Conservation (phyloP, 1,139 yeast species). For the Candida sp. region DNA sequence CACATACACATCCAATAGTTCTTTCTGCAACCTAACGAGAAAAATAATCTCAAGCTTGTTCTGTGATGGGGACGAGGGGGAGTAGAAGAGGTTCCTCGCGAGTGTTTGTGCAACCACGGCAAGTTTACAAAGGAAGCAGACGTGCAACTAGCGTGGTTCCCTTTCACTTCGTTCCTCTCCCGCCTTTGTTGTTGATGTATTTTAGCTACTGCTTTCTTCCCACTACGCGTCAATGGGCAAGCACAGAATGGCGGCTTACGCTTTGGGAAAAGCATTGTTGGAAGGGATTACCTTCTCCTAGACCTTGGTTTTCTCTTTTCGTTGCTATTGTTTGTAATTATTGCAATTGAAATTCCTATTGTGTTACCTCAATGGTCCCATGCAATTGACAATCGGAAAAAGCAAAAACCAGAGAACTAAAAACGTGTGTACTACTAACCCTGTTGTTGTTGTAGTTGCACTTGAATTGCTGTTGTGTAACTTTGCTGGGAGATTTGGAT, state of each 20-base stretch:
- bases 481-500: too few species aligned
- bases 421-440: background rate
- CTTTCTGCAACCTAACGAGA: too few species aligned
- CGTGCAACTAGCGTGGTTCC: too few species aligned
- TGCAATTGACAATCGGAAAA: too few species aligned
- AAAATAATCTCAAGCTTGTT: too few species aligned
- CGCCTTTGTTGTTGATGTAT: background rate
- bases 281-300: background rate
- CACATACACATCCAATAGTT: too few species aligned
- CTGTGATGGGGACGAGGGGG: too few species aligned
- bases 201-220: background rate
- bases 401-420: too few species aligned
- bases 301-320: background rate
- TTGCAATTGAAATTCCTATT: background rate
- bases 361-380: background rate
- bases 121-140: too few species aligned
- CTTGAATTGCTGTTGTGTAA: too few species aligned
- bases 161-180: background rate
- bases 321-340: background rate
- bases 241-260: background rate
- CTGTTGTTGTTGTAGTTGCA: background rate
- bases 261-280: background rate
- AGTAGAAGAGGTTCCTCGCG: too few species aligned
- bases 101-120: too few species aligned
- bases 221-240: background rate